These are phyloP conservation scores for Pleurotus salmoneostramineus DNA, from an alignment of 768 basidiomycete genomes.

Conservation along the genomic window DNA sequence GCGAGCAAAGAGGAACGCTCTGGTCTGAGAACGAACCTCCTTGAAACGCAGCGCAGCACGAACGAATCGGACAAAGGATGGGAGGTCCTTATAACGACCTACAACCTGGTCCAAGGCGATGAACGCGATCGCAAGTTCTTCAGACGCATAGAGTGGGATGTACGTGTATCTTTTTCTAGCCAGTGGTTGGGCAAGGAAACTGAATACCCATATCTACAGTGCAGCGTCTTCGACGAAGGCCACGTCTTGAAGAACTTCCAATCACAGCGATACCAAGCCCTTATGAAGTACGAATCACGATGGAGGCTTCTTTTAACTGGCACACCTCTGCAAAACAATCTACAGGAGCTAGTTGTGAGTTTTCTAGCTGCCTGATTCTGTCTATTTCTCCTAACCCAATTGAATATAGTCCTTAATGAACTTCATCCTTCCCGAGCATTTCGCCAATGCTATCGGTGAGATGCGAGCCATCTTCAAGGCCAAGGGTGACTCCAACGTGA, in stretches of 20 bases:
- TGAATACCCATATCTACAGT: constrained; percentile 42
- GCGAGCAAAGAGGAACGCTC: constrained; percentile 86
- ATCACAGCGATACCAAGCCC: constrained; percentile 90
- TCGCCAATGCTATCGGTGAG: constrained; percentile 70
- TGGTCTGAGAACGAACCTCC: constrained; percentile 65
- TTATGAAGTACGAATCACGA: constrained; percentile 78
- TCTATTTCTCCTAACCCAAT: constrained; percentile 7
- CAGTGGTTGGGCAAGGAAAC: neutral
- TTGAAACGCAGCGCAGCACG: constrained; percentile 49
- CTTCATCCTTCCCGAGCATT: constrained; percentile 93
- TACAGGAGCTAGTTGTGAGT: constrained; percentile 86
- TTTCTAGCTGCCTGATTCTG: neutral
- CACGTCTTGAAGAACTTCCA: constrained; percentile 97
- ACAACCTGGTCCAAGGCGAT: constrained; percentile 89
- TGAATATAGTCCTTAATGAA: constrained; percentile 86
- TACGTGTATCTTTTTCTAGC: constrained; percentile 35
- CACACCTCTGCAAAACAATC: constrained; percentile 90
- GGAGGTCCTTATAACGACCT: constrained; percentile 95
- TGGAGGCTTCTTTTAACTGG: constrained; percentile 95
- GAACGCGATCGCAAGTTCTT: constrained; percentile 93
- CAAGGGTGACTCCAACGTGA: constrained; percentile 86
- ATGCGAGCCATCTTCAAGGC: constrained; percentile 96
- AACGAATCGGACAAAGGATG: constrained; percentile 58
- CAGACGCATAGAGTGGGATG: constrained; percentile 87
- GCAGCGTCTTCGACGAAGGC: constrained; percentile 94